phyloP scores from a whole-genome alignment of 1,139 yeast genomes.

The Zygosaccharomyces sapae region DNA sequence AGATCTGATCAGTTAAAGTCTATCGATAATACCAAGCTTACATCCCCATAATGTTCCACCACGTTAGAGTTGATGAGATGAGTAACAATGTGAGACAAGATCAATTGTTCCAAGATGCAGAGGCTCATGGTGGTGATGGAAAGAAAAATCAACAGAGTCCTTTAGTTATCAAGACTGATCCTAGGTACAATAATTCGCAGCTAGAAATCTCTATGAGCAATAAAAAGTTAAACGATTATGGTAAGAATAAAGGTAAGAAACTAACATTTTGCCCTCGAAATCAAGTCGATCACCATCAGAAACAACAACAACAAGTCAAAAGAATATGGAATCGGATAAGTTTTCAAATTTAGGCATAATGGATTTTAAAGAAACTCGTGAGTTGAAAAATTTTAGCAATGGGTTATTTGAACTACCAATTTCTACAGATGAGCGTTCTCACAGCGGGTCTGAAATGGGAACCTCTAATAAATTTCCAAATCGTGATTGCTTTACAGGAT shows the following conservation, averaged over 20 bases:
- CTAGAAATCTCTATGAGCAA: slow-evolving; percentile 1
- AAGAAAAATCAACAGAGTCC: slow-evolving; percentile 2
- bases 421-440: neutral
- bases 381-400: neutral
- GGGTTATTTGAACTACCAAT: neutral
- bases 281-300: slow-evolving; percentile 2
- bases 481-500: neutral
- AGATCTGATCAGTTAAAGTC: slow-evolving; percentile 1
- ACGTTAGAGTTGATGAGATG: slow-evolving; percentile 10
- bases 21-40: neutral
- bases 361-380: neutral
- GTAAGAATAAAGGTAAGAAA: slow-evolving; percentile 11
- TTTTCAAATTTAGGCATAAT: neutral
- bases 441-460: slow-evolving; percentile 5
- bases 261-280: slow-evolving; percentile 14
- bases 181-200: slow-evolving; percentile 13
- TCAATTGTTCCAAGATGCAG: slow-evolving; percentile 1
- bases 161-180: slow-evolving; percentile 18
- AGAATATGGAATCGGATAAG: neutral
- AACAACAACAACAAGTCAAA: neutral
- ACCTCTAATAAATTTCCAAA: neutral
- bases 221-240: slow-evolving; percentile 2
- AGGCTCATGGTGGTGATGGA: neutral
- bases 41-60: slow-evolving; percentile 17
- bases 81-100: slow-evolving; percentile 1